These are phyloP conservation scores for Penicillium taxi DNA, from an alignment of 495 filamentous ascomycete genomes.

Conservation along the genomic window DNA sequence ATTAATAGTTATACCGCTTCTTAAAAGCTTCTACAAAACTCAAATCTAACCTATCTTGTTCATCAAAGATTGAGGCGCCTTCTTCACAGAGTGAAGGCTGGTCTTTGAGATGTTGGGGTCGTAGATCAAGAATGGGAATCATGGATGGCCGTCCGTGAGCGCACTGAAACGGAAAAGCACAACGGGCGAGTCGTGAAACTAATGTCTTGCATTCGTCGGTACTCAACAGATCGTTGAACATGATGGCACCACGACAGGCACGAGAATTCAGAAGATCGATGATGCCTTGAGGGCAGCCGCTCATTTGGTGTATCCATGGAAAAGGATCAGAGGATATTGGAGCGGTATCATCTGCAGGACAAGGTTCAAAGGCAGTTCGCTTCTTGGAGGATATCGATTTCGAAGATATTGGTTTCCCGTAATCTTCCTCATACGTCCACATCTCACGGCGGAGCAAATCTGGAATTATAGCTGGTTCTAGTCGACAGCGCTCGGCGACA, in stretches of 20 bases:
- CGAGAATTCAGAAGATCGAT: slow-evolving; percentile 82
- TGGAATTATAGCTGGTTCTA: slow-evolving; percentile 59
- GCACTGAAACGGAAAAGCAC: slow-evolving; percentile 87
- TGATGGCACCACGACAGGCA: slow-evolving; percentile 84
- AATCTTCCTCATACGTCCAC: slow-evolving; percentile 47
- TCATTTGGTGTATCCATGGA: slow-evolving; percentile 52
- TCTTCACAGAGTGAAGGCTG: not conserved
- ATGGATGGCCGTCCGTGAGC: slow-evolving; percentile 78
- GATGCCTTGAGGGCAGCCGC: slow-evolving; percentile 67
- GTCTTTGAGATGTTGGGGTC: slow-evolving; percentile 6
- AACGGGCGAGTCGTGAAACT: slow-evolving; percentile 52
- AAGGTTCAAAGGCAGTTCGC: not conserved
- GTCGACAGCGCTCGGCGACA: slow-evolving; percentile 67
- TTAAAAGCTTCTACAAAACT: slow-evolving; percentile 16
- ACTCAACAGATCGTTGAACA: slow-evolving; percentile 84
- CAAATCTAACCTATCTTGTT: slow-evolving; percentile 5
- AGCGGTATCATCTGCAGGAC: not conserved
- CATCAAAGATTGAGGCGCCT: slow-evolving; percentile 1
- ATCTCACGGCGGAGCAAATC: slow-evolving; percentile 67
- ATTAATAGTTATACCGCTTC: slow-evolving; percentile 8
- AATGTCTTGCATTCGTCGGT: slow-evolving; percentile 58
- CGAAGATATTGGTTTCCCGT: slow-evolving; percentile 5
- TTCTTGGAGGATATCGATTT: slow-evolving; percentile 1
- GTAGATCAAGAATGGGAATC: slow-evolving; percentile 61
- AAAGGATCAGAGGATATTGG: not conserved